Percentiles rank a stretch among this genome's conserved stretches.
These are phyloP conservation scores for Ceratobasidium sp. DNA, from an alignment of 1,284 basidiomycete species.

Conservation along the genomic window DNA sequence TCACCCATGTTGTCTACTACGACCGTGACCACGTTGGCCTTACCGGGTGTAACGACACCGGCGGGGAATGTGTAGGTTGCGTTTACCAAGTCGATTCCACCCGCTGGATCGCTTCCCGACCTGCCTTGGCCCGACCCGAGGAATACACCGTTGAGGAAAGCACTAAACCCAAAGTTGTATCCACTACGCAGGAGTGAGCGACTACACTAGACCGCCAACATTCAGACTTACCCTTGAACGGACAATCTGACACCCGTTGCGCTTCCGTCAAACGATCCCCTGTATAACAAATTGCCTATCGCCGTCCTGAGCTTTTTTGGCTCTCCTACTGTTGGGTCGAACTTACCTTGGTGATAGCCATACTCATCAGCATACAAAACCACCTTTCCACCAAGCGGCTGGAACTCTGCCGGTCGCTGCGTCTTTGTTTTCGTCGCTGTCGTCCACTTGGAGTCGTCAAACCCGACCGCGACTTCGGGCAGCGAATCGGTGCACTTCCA, in stretches of 20 bases:
- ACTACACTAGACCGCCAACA: neutral
- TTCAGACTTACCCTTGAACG: constrained; percentile 54
- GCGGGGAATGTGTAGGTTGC: constrained; percentile 49
- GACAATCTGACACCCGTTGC: constrained; percentile 54
- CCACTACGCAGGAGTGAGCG: constrained; percentile 48
- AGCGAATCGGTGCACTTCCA: constrained; percentile 57
- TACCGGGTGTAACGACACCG: constrained; percentile 46
- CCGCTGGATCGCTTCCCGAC: constrained; percentile 42
- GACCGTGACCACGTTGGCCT: constrained; percentile 52
- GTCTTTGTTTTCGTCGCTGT: constrained; percentile 57
- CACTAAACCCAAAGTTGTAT: constrained; percentile 57
- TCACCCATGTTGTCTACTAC: constrained; percentile 50
- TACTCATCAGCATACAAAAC: constrained; percentile 56
- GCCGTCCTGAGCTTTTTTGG: no score
- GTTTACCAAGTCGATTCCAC: constrained; percentile 45
- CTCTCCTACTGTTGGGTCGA: no score
- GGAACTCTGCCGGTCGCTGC: constrained; percentile 51
- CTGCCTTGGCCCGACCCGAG: constrained; percentile 55
- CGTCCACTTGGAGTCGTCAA: constrained; percentile 54
- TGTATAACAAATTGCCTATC: constrained; percentile 51
- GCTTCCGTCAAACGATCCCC: constrained; percentile 56
- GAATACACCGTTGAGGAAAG: constrained; percentile 56
- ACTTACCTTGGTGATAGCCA: constrained; percentile 54
- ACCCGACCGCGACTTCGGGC: constrained; percentile 53
- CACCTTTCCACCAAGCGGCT: constrained; percentile 51